Conservation (phyloP, 768 basidiomycete species). For the Termitomyces sp. region DNA sequence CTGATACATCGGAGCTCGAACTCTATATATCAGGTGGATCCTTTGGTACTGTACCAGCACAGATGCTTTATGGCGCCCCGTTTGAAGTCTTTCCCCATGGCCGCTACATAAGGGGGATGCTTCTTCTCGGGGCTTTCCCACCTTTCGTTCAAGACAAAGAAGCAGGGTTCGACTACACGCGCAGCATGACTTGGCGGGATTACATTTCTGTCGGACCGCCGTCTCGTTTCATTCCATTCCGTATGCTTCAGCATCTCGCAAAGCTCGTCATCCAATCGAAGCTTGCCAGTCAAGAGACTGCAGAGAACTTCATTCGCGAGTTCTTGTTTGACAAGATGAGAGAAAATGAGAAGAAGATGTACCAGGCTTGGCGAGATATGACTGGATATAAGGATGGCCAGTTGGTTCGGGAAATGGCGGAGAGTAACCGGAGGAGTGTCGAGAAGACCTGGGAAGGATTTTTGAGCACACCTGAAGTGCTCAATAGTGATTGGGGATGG, state of each 20-base stretch:
- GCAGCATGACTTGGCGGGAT: conserved; percentile 32
- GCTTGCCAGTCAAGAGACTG: conserved; percentile 26
- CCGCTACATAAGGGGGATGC: conserved; percentile 31
- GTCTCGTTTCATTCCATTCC: conserved; percentile 27
- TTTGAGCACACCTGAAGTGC: conserved; percentile 22
- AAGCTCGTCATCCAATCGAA: conserved; percentile 22
- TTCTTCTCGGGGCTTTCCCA: conserved; percentile 33
- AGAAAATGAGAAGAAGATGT: conserved; percentile 29
- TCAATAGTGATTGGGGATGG: conserved; percentile 39
- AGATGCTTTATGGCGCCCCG: conserved; percentile 44
- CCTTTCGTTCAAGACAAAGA: conserved; percentile 33
- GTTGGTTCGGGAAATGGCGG: conserved; percentile 28
- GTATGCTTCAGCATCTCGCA: conserved; percentile 19
- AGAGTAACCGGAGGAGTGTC: conserved; percentile 32
- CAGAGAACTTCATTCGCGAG: conserved; percentile 29
- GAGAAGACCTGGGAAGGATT: conserved; percentile 41
- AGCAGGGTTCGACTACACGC: conserved; percentile 22
- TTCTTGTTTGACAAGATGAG: conserved; percentile 27
- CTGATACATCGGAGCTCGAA: conserved; percentile 23
- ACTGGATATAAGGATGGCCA: conserved; percentile 33
- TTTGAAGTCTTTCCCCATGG: conserved; percentile 42
- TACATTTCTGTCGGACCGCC: conserved; percentile 36
- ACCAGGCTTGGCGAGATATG: conserved; percentile 30
- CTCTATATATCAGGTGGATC: conserved; percentile 44
- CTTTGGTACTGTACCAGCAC: conserved; percentile 39